Conservation (phyloP, 176 grass and related monocot genomes). For the Areca catechu region DNA sequence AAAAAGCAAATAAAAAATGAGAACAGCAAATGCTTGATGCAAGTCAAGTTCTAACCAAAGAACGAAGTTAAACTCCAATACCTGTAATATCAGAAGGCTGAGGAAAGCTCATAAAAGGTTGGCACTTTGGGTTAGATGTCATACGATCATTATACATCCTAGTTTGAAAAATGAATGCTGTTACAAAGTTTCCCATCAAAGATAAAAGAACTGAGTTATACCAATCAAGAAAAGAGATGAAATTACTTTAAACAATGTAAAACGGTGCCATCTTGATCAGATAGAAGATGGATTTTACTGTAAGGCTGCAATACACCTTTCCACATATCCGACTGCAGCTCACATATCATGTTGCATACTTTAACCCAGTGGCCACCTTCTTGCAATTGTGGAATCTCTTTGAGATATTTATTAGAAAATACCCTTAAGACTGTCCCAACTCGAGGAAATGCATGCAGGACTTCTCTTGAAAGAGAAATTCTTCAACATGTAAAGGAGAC, state of each 20-base stretch:
- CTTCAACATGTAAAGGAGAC: constrained; percentile 53
- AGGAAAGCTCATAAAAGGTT: constrained; percentile 23
- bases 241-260: constrained; percentile 61
- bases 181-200: constrained; percentile 6
- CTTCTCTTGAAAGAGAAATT: constrained; percentile 43
- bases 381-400: constrained; percentile 40
- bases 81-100: constrained; percentile 17
- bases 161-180: constrained; percentile 8
- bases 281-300: constrained; percentile 71
- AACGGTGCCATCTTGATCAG: constrained; percentile 52
- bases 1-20: too few species aligned
- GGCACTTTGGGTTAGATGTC: not conserved
- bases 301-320: constrained; percentile 40
- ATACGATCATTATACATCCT: constrained; percentile 29
- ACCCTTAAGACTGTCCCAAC: constrained; percentile 67
- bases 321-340: constrained; percentile 61
- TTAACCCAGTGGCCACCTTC: constrained; percentile 49
- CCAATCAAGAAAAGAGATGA: constrained; percentile 8
- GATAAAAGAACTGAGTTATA: not conserved
- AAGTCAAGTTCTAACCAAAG: too few species aligned
- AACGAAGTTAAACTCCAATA: not conserved
- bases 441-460: constrained; percentile 54
- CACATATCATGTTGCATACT: constrained; percentile 62
- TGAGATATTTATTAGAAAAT: constrained; percentile 28
- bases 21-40: too few species aligned